phyloP scores from a whole-genome alignment of 2,329 filamentous ascomycete species.

The Penicillium hesseltinei region DNA sequence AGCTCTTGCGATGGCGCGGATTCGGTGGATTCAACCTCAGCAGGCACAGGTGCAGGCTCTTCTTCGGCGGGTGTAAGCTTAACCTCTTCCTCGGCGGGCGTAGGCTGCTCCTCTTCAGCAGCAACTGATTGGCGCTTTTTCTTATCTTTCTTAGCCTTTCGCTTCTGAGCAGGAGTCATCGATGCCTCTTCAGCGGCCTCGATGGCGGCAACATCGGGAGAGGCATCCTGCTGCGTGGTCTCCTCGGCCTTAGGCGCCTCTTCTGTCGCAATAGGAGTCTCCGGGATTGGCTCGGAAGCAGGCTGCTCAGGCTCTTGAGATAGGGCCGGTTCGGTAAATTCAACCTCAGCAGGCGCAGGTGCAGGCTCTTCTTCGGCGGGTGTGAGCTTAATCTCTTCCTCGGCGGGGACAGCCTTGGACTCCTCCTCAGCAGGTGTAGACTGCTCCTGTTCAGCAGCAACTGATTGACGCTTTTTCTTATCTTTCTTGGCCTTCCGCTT shows the following conservation, averaged over 20 bases:
- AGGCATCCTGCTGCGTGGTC: background rate
- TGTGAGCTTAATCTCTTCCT: background rate
- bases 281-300: background rate
- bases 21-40: background rate
- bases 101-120: background rate
- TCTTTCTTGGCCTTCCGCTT: constrained; percentile 23
- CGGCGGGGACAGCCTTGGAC: background rate
- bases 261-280: background rate
- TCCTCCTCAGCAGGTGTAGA: background rate
- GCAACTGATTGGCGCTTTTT: constrained; percentile 21
- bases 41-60: background rate
- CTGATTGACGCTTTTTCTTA: constrained; percentile 23
- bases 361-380: background rate
- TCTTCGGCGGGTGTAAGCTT: background rate
- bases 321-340: background rate
- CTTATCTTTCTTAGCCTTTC: constrained; percentile 22
- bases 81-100: background rate
- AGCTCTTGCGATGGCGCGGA: background rate
- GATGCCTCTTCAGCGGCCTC: constrained; percentile 6
- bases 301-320: background rate
- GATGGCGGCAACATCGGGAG: background rate
- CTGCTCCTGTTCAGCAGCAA: background rate
- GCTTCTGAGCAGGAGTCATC: constrained; percentile 19
- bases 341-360: background rate
- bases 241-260: constrained; percentile 1